Conservation (phyloP, 1,139 yeast genomes). For the Hyphopichia pseudoburtonii region DNA sequence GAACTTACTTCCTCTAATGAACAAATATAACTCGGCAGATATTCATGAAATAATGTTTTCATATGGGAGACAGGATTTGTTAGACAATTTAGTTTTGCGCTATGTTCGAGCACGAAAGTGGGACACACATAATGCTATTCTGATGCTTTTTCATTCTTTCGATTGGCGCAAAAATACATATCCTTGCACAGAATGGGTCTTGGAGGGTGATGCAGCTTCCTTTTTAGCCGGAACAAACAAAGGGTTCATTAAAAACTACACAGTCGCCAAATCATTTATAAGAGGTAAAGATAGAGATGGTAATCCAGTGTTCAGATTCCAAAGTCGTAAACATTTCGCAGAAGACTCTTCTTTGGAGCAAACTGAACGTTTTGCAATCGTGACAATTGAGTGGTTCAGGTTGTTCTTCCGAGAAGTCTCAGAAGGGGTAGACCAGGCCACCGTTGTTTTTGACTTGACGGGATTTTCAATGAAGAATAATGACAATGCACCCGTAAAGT, state of each 20-base stretch:
- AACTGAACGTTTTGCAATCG: constrained; percentile 39
- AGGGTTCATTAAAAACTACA: constrained; percentile 39
- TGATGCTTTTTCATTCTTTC: constrained; percentile 37
- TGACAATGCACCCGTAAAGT: constrained; percentile 44
- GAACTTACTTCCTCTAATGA: constrained; percentile 15
- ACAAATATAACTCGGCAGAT: constrained; percentile 25
- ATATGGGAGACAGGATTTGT: constrained; percentile 29
- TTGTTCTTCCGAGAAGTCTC: constrained; percentile 36
- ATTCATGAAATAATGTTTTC: constrained; percentile 25
- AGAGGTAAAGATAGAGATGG: constrained; percentile 39
- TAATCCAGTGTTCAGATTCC: constrained; percentile 41
- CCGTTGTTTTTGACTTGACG: constrained; percentile 46
- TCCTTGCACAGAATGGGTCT: constrained; percentile 31
- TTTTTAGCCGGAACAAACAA: constrained; percentile 30
- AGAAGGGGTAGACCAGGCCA: constrained; percentile 37
- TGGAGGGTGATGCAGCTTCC: constrained; percentile 42
- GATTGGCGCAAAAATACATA: constrained; percentile 37
- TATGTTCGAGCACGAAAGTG: constrained; percentile 47
- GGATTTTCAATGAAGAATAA: constrained; percentile 49
- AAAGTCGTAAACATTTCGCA: constrained; percentile 42
- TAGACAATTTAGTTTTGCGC: constrained; percentile 36
- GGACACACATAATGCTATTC: constrained; percentile 30
- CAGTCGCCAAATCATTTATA: constrained; percentile 39
- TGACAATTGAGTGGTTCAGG: constrained; percentile 42
- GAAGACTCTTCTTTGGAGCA: constrained; percentile 39